These are phyloP conservation scores for Entomophthora muscae DNA, from an alignment of 371 early-diverging fungal species.

Conservation along the genomic window DNA sequence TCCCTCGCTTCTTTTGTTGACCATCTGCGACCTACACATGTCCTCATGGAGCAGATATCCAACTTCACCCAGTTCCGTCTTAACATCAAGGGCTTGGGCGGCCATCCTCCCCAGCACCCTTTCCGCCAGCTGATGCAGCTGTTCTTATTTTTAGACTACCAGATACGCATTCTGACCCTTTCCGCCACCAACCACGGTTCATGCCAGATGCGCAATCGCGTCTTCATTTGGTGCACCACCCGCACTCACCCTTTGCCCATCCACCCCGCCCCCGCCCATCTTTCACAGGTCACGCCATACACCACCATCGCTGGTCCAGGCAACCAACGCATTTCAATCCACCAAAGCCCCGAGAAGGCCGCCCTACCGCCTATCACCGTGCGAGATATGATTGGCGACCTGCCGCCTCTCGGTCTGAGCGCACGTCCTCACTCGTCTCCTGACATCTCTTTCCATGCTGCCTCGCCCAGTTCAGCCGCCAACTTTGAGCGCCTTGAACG, in stretches of 20 bases:
- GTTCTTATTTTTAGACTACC: conserved; percentile 13
- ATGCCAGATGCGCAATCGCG: conserved; percentile 11
- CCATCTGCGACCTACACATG: conserved; percentile 11
- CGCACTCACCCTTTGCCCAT: conserved; percentile 7
- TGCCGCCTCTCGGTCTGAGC: conserved; percentile 7
- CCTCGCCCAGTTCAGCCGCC: not conserved
- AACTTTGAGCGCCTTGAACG: not conserved
- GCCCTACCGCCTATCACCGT: conserved; percentile 9
- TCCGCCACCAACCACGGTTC: conserved; percentile 13
- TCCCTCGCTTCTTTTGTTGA: conserved; percentile 16
- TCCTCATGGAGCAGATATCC: conserved; percentile 16
- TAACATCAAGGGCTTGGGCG: not conserved
- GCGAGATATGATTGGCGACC: conserved; percentile 9
- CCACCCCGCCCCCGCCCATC: conserved; percentile 10
- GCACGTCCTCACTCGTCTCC: not conserved
- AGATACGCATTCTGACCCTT: conserved; percentile 12
- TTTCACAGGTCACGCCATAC: not conserved
- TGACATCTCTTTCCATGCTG: not conserved
- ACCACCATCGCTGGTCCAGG: not conserved
- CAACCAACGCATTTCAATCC: not conserved
- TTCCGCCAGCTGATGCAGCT: conserved; percentile 11
- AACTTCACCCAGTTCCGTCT: not conserved
- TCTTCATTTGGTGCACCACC: conserved; percentile 16
- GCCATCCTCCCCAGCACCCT: not conserved
- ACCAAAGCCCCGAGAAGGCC: not conserved